These are phyloP conservation scores for Kluyveromyces sp. DNA, from an alignment of 1,139 yeast species.

Conservation along the genomic window DNA sequence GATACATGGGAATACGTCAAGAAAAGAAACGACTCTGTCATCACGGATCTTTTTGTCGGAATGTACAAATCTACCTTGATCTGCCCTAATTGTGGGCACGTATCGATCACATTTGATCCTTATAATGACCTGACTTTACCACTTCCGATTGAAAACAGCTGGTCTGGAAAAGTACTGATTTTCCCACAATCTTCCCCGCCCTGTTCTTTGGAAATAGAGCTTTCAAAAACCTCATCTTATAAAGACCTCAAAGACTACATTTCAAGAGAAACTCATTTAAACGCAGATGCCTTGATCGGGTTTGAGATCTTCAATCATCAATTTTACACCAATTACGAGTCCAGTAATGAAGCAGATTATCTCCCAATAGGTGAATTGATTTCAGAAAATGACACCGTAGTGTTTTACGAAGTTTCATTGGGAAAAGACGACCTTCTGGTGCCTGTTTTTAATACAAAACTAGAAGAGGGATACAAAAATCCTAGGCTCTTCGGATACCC, in stretches of 20 bases:
- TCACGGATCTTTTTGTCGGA: conserved; percentile 84
- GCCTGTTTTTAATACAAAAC: conserved; percentile 59
- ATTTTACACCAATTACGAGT: conserved; percentile 65
- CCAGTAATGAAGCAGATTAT: conserved; percentile 50
- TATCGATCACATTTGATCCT: conserved; percentile 90
- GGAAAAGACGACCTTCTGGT: conserved; percentile 43
- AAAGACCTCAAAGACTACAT: conserved; percentile 59
- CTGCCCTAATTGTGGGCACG: conserved; percentile 78
- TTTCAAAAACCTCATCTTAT: conserved; percentile 59
- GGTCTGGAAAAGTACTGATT: conserved; percentile 62
- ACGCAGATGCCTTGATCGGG: conserved; percentile 44
- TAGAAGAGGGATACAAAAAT: conserved; percentile 36
- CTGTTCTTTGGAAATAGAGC: conserved; percentile 57
- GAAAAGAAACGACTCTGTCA: conserved; percentile 75
- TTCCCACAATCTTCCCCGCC: conserved; percentile 52
- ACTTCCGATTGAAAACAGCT: conserved; percentile 66
- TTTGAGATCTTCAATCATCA: conserved; percentile 67
- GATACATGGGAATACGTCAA: conserved; percentile 79
- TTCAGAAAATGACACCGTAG: conserved; percentile 52
- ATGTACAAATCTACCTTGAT: conserved; percentile 80
- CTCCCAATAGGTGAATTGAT: conserved; percentile 68
- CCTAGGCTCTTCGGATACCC: conserved; percentile 62
- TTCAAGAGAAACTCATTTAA: conserved; percentile 43
- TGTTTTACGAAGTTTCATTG: conserved; percentile 59
- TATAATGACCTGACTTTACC: conserved; percentile 88